These are phyloP conservation scores for Sarocladium brachiariae DNA, from an alignment of 2,329 filamentous ascomycete genomes.

Conservation along the genomic window DNA sequence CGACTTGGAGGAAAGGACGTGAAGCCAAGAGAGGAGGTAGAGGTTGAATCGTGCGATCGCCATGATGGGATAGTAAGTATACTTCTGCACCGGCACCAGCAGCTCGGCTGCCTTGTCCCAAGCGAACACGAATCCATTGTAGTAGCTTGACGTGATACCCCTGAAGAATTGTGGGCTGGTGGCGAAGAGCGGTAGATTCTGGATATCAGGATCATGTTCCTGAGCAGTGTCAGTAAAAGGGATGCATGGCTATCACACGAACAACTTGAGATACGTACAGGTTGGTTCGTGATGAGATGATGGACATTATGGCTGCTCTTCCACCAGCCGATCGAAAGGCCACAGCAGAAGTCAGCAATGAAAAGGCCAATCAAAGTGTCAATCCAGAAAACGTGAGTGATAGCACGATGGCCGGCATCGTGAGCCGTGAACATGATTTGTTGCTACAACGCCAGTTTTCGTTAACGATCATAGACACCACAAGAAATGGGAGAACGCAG, in stretches of 20 bases:
- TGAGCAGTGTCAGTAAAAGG: conserved; percentile 14
- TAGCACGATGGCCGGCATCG: conserved; percentile 57
- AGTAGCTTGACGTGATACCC: conserved; percentile 54
- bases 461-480: no score
- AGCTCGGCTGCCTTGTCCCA: conserved; percentile 57
- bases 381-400: conserved; percentile 50
- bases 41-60: conserved; percentile 65
- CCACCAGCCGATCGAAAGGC: conserved; percentile 62
- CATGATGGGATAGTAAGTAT: conserved; percentile 64
- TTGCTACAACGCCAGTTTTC: no score
- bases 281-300: conserved; percentile 59
- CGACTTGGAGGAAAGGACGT: conserved; percentile 47
- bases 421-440: conserved; percentile 65
- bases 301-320: conserved; percentile 64
- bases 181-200: conserved; percentile 64
- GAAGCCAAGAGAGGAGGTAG: conserved; percentile 60
- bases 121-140: conserved; percentile 52
- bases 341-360: conserved; percentile 58
- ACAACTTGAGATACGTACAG: no score
- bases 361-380: conserved; percentile 58
- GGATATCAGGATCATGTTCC: conserved; percentile 53
- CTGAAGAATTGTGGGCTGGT: conserved; percentile 59
- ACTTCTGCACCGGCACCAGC: conserved; percentile 54
- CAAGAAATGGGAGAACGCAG: neutral
- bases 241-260: no score